phyloP scores from a whole-genome alignment of 164 flowering plant genomes.

The Akebia trifoliata region DNA sequence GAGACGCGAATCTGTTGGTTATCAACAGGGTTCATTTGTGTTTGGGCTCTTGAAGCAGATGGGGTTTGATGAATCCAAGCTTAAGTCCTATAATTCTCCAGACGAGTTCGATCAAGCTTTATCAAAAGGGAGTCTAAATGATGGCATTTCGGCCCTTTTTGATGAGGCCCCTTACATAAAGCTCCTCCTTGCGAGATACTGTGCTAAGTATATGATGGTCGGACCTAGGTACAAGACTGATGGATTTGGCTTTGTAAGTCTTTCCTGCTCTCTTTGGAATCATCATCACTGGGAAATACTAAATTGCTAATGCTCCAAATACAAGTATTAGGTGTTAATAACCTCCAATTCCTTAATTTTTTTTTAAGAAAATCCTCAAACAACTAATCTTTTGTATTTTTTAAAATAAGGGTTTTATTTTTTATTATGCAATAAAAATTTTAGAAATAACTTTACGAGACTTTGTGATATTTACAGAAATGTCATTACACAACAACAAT shows the following conservation, averaged over 20 bases:
- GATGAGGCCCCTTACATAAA: conserved; percentile 49
- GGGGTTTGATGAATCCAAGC: conserved; percentile 9
- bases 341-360: not conserved
- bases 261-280: too few species aligned
- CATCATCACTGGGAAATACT: too few species aligned
- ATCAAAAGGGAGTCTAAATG: conserved; percentile 23
- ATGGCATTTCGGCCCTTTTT: conserved; percentile 44
- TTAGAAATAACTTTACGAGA: too few species aligned
- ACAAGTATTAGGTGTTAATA: too few species aligned
- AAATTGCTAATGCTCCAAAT: too few species aligned
- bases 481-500: too few species aligned
- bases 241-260: conserved; percentile 59
- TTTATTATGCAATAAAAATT: too few species aligned
- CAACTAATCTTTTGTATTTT: too few species aligned
- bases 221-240: conserved; percentile 35
- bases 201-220: conserved; percentile 28
- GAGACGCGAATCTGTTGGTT: too few species aligned
- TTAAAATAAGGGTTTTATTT: too few species aligned
- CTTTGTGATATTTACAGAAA: too few species aligned
- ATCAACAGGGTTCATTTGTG: conserved; percentile 20
- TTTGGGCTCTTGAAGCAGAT: not conserved
- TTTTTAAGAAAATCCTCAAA: too few species aligned
- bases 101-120: conserved; percentile 16
- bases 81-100: not conserved
- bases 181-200: conserved; percentile 28